Base-by-base conservation (phyloP, 768 basidiomycete species). In the Amanita exitialis region DNA sequence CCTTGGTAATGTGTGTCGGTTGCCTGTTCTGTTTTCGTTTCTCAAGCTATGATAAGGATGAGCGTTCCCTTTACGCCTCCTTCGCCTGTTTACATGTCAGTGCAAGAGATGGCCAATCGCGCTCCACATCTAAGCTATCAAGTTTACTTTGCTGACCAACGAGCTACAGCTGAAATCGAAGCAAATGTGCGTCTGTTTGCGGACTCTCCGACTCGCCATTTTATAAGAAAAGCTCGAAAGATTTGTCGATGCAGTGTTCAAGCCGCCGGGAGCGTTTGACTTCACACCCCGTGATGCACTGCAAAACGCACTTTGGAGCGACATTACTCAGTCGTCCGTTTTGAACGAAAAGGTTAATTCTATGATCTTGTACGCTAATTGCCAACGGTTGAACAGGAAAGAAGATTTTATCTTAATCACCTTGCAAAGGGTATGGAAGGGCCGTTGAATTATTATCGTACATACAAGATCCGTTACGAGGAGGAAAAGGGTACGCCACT, bases 391-490 rank as follows among this genome's bases (percentile, higher is more conserved):
- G 12, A 41, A 15, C 28, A 84, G 82, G 85, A 87, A 58, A 63
- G 78, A 15, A 61, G 72, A 18, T 76, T 76, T 53, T 81, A 85
- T 57, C 20, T 70, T 13, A 60, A 69, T 4, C 64, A 74, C 51
- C 71, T 78, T 16, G 55, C 64, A 21, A 68, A 72, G 48, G 76
- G 75, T 15, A 79, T 90, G 78, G 69, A 71, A 16, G 86, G 84
- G 2, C 84, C 87, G 3, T 63, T 88, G n/a, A 85, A 83, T 52
- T 90, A 86, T 61, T 90, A 89, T 56, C 77, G 86, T 28, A 87
- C 83, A 1, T 62, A 68, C 10, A 71, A 72, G 53, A 53, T 69
- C 53, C 76, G 84, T n/a, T 77, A 75, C 59, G 77, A 86, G 15
- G 88, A 90, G 63, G 84, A 89, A 59, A 52, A 61, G 41, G 69